Evolutionary conservation across 192 early-diverging fungal genomes (phyloP), one percentile per base, ranked within the genome.

Genomic region (Coemansia sp.): DNA sequence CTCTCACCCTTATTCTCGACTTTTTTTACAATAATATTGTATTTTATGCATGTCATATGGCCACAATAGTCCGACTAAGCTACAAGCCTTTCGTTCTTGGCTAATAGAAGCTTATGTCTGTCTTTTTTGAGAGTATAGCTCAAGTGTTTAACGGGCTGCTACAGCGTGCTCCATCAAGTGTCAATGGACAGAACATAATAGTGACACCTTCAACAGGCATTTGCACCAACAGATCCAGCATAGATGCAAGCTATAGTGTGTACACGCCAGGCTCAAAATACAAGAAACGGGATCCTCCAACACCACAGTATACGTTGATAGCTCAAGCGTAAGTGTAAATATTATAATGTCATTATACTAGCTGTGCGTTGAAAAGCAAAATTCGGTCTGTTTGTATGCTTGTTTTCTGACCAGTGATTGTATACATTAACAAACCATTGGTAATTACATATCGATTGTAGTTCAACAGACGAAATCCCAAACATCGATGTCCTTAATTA

Each of bases 261-360:
- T 81, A 81, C 67, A 69, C 60, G 61, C 79, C 79, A 43, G 37
- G 58, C 1, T 10, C 13, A 47, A 67, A 61, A 8, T 81, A 76
- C 65, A 81, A 69, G 52, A 81, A 81, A 50, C 69, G 74, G n/a
- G 53, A 48, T 38, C 64, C 73, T 32, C 67, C 67, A 13, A 43
- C 70, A 60, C 70, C 79, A 32, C 73, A 76, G 58, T 67, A 70
- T 64, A 67, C 63, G 3, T 26, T 76, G 39, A 65, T 57, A 6
- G 70, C 69, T 5, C 61, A 59, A n/a, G 8, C 19, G 74, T 75
- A 70, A 65, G 74, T 74, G 13, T 38, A 13, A 18, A 16, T 18
- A 50, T 0, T 50, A 18, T 18, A 32, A 32, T 32, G 32, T 2
- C 32, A 32, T 32, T 32, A 32, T 32, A 32, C 32, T 32, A 32